These are phyloP conservation scores for Floccularia luteovirens DNA, from an alignment of 768 basidiomycete species.

Conservation along the genomic window DNA sequence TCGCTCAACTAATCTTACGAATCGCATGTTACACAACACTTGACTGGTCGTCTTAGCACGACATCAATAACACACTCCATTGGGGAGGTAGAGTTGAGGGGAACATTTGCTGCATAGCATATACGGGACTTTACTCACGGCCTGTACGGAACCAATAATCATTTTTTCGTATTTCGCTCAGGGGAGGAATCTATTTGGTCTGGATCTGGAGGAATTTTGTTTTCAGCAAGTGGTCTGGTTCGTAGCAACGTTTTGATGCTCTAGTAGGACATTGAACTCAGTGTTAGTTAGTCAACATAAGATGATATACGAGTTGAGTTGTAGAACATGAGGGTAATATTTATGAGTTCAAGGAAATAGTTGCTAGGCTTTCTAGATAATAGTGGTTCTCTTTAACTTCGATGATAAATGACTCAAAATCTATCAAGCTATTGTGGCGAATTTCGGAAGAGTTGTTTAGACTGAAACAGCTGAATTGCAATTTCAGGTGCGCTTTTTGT, in stretches of 20 bases:
- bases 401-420: slow-evolving; percentile 26
- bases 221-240: slow-evolving; percentile 34
- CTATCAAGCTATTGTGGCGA: slow-evolving; percentile 25
- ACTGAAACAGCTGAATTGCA: slow-evolving; percentile 27
- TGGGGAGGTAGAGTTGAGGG: slow-evolving; percentile 22
- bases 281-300: slow-evolving; percentile 19
- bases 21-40: slow-evolving; percentile 27
- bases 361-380: slow-evolving; percentile 24
- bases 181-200: slow-evolving; percentile 32
- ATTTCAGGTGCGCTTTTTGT: slow-evolving; percentile 21
- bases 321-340: slow-evolving; percentile 36
- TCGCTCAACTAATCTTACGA: slow-evolving; percentile 32
- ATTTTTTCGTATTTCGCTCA: slow-evolving; percentile 30
- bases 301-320: slow-evolving; percentile 15
- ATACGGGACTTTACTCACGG: slow-evolving; percentile 22
- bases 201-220: slow-evolving; percentile 32
- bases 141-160: slow-evolving; percentile 21
- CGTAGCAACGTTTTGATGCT: too few relatives aligned
- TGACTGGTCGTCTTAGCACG: slow-evolving; percentile 32
- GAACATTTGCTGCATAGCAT: slow-evolving; percentile 22
- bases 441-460: slow-evolving; percentile 29
- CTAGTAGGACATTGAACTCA: too few relatives aligned
- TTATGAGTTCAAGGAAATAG: slow-evolving; percentile 24
- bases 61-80: slow-evolving; percentile 29
- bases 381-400: slow-evolving; percentile 31